Conservation (phyloP, 345 rosid genomes). For the Psidium friedrichsthalianum region DNA sequence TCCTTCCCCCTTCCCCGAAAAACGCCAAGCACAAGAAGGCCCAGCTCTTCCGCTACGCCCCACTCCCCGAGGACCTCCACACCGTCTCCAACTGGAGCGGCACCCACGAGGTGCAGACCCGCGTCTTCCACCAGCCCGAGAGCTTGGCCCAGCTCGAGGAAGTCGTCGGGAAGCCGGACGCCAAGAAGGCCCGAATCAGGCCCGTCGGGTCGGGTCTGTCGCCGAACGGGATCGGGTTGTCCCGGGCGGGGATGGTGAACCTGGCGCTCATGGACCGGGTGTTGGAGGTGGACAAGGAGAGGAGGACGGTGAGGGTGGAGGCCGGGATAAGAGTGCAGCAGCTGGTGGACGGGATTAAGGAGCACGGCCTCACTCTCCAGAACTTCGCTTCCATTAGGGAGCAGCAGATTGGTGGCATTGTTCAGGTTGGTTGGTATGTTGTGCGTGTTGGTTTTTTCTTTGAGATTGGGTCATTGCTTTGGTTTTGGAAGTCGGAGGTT, state of each 20-base stretch:
- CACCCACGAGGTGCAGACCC: conserved; percentile 96
- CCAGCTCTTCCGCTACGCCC: conserved; percentile 84
- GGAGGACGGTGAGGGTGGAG: conserved; percentile 71
- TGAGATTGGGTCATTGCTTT: neutral
- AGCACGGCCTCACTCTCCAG: conserved; percentile 74
- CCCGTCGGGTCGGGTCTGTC: conserved; percentile 94
- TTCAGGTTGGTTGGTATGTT: conserved; percentile 43
- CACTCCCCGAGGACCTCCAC: conserved; percentile 89
- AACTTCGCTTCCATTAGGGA: conserved; percentile 94
- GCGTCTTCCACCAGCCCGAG: conserved; percentile 81
- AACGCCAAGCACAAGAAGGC: conserved; percentile 86
- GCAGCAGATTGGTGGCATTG: conserved; percentile 97
- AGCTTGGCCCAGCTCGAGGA: conserved; percentile 50
- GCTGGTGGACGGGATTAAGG: conserved; percentile 77
- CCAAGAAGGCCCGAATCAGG: conserved; percentile 50
- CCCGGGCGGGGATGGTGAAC: conserved; percentile 88
- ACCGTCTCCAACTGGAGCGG: conserved; percentile 96
- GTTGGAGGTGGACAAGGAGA: conserved; percentile 71
- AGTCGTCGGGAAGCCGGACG: conserved; percentile 48
- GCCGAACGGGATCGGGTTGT: conserved; percentile 83
- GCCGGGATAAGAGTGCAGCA: conserved; percentile 90
- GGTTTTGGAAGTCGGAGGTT: neutral
- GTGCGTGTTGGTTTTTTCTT: neutral
- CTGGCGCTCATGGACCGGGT: conserved; percentile 79
- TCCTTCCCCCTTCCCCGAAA: conserved; percentile 76